Evolutionary conservation across 768 basidiomycete genomes (phyloP).

Genomic region (Tulasnella sp.): DNA sequence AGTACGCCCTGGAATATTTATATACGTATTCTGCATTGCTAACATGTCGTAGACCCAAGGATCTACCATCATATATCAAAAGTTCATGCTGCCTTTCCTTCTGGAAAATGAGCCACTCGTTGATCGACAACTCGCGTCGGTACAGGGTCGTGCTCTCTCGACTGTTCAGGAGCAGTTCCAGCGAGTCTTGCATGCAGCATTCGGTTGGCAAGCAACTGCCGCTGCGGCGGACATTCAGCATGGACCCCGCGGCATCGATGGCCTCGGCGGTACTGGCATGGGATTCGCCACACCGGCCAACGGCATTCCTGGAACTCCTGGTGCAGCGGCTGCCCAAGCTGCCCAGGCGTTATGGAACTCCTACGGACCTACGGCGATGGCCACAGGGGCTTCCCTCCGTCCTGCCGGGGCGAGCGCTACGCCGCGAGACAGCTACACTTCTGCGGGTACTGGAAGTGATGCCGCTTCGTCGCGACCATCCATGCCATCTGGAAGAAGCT

Average conservation of each 20-base stretch:
- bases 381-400: slow-evolving; percentile 23
- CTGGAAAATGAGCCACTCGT: slow-evolving; percentile 72
- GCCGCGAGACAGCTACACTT: not conserved
- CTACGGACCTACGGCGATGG: slow-evolving; percentile 63
- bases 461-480: not conserved
- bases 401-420: not conserved
- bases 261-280: slow-evolving; percentile 3
- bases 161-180: slow-evolving; percentile 55
- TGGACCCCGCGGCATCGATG: slow-evolving; percentile 9
- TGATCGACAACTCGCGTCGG: slow-evolving; percentile 61
- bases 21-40: not conserved
- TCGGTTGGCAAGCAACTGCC: slow-evolving; percentile 13
- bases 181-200: slow-evolving; percentile 46
- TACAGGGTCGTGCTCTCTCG: slow-evolving; percentile 46
- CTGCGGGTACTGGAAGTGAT: not conserved
- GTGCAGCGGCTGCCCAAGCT: slow-evolving; percentile 48
- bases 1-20: too few species aligned
- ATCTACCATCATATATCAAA: slow-evolving; percentile 70
- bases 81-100: slow-evolving; percentile 75
- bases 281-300: slow-evolving; percentile 2
- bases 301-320: not conserved
- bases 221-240: slow-evolving; percentile 5
- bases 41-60: slow-evolving; percentile 33
- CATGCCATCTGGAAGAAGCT: not conserved
- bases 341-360: slow-evolving; percentile 63